These are phyloP conservation scores for Colletotrichum sp. DNA, from an alignment of 2,329 filamentous ascomycete genomes.

Conservation along the genomic window DNA sequence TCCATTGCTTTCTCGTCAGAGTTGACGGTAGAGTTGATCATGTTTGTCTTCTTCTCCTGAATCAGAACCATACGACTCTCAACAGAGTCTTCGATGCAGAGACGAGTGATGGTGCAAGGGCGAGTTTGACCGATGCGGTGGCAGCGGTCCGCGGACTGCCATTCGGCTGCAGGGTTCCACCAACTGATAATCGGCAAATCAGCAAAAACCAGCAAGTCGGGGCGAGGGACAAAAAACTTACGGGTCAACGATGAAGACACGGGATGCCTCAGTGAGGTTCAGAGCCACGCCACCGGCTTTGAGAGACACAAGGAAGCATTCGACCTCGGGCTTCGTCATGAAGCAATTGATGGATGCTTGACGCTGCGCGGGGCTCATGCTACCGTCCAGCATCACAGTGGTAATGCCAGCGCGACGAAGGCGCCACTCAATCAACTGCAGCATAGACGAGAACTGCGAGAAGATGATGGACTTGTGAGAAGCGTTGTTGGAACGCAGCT, in stretches of 20 bases:
- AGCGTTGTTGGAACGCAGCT: conserved; percentile 88
- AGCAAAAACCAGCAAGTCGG: conserved; percentile 6
- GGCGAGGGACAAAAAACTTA: conserved; percentile 56
- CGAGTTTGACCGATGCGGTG: conserved; percentile 96
- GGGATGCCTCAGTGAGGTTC: conserved; percentile 92
- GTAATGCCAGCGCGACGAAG: conserved; percentile 96
- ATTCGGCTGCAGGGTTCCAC: conserved; percentile 99
- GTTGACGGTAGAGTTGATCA: conserved; percentile 98
- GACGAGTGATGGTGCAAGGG: conserved; percentile 90
- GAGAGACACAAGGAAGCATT: conserved; percentile 94
- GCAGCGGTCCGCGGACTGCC: conserved; percentile 93
- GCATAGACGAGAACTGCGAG: conserved; percentile 96
- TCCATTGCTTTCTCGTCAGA: conserved; percentile 91
- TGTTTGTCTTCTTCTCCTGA: conserved; percentile 98
- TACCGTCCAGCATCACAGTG: conserved; percentile 97
- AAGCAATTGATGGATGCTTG: conserved; percentile 95
- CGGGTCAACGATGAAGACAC: conserved; percentile 96
- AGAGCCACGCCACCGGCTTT: conserved; percentile 96
- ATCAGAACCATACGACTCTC: conserved; percentile 94
- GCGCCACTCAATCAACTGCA: conserved; percentile 96
- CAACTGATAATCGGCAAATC: conserved; percentile 60
- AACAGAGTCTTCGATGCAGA: conserved; percentile 96
- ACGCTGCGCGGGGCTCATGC: conserved; percentile 92
- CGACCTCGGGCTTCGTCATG: conserved; percentile 92
- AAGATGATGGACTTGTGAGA: conserved; percentile 98